A percentile compares a stretch with the other conserved stretches of the same genome.
Evolutionary conservation across 2,329 filamentous ascomycete species (phyloP).

Genomic region (Exophiala sp.): DNA sequence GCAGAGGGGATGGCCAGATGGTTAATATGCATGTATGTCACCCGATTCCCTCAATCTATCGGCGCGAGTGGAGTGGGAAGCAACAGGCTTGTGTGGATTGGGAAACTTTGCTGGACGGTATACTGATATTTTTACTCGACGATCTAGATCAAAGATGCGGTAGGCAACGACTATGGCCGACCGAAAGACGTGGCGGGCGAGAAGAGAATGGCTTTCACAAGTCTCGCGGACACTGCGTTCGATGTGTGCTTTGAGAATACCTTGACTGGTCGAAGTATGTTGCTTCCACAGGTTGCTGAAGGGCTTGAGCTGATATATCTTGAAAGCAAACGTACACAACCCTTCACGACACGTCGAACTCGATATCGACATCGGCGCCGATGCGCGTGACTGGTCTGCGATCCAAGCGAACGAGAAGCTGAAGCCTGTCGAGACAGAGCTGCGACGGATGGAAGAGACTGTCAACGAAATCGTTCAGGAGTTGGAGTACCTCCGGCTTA

Average conservation of each 20-base stretch:
- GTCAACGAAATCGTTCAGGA: slow-evolving; percentile 83
- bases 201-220: slow-evolving; percentile 89
- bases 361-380: slow-evolving; percentile 92
- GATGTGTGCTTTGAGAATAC: slow-evolving; percentile 95
- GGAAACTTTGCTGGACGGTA: slow-evolving; percentile 9
- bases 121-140: slow-evolving; percentile 7
- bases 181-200: slow-evolving; percentile 90
- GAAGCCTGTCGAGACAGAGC: slow-evolving; percentile 91
- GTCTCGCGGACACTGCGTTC: slow-evolving; percentile 85
- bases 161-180: slow-evolving; percentile 92
- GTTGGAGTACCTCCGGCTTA: slow-evolving; percentile 88
- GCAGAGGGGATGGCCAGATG: slow-evolving; percentile 83
- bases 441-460: slow-evolving; percentile 87
- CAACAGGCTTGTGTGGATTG: background rate
- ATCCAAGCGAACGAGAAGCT: slow-evolving; percentile 97
- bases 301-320: background rate
- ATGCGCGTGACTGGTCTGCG: slow-evolving; percentile 96
- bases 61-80: too few relatives aligned
- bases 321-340: slow-evolving; percentile 35
- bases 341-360: slow-evolving; percentile 75
- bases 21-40: slow-evolving; percentile 91
- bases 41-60: too few relatives aligned
- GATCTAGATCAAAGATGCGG: slow-evolving; percentile 80
- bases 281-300: background rate
- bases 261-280: slow-evolving; percentile 63